Conservation (phyloP, 352 stramenopile species). For the Elongisporangium senticosum region DNA sequence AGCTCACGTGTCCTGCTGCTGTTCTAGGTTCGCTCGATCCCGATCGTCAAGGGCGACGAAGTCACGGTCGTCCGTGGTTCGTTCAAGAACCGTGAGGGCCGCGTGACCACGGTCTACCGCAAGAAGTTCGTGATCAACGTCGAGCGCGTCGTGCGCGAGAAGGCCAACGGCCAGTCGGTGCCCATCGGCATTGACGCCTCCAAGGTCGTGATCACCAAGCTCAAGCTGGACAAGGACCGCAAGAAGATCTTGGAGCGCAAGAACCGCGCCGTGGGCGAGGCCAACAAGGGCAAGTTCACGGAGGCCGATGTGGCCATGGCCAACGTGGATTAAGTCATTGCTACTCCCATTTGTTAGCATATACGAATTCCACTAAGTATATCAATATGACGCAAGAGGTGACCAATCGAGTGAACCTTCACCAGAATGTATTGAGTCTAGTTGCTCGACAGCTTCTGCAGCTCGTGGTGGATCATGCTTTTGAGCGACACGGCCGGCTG, state of each 20-base stretch:
- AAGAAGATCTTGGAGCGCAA: slow-evolving; percentile 99
- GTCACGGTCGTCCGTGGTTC: slow-evolving; percentile 97
- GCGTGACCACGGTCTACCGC: slow-evolving; percentile 96
- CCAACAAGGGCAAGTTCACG: slow-evolving; percentile 88
- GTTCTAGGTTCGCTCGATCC: slow-evolving; percentile 93
- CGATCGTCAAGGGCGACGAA: slow-evolving; percentile 99
- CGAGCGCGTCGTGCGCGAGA: slow-evolving; percentile 97
- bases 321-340: slow-evolving; percentile 82
- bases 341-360: neutral
- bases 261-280: slow-evolving; percentile 82
- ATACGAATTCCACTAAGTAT: too few relatives aligned
- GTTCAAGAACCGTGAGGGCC: slow-evolving; percentile 98
- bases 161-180: slow-evolving; percentile 96
- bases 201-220: slow-evolving; percentile 99
- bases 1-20: slow-evolving; percentile 7
- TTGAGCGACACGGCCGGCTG: slow-evolving; percentile 55
- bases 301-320: slow-evolving; percentile 84
- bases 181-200: slow-evolving; percentile 97
- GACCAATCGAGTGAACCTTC: too few relatives aligned
- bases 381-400: too few relatives aligned
- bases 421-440: neutral
- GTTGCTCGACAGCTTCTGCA: slow-evolving; percentile 39
- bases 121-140: slow-evolving; percentile 99
- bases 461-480: slow-evolving; percentile 65
- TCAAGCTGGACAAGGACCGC: slow-evolving; percentile 99